These are phyloP conservation scores for Cryptosporidium xiaoi DNA, from an alignment of 169 alveolate genomes.

Conservation along the genomic window DNA sequence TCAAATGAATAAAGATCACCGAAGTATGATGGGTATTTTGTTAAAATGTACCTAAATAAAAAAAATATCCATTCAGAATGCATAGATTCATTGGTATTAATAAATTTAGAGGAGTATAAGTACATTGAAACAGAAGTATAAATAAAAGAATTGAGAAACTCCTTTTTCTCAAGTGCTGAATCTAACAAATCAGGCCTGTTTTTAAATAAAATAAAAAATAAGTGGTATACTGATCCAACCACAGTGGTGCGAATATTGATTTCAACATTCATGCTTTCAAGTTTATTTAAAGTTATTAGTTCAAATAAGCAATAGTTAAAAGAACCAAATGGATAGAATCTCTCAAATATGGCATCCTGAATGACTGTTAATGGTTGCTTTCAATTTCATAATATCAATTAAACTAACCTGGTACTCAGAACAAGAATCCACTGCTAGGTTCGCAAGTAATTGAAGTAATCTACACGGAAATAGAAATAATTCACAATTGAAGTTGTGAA, in stretches of 20 bases:
- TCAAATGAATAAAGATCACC: constrained; percentile 32
- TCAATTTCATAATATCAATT: background rate
- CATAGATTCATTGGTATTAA: background rate
- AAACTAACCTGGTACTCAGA: constrained; percentile 36
- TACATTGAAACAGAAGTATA: constrained; percentile 34
- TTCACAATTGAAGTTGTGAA: background rate
- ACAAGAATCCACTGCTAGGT: constrained; percentile 4
- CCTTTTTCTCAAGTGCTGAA: constrained; percentile 12
- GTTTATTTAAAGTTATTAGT: background rate
- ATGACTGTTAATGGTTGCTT: background rate
- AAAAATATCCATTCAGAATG: constrained; percentile 63
- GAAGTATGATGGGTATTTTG: constrained; percentile 15
- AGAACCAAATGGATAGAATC: constrained; percentile 45
- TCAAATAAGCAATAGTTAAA: constrained; percentile 40
- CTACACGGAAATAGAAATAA: constrained; percentile 19
- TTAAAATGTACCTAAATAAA: constrained; percentile 21
- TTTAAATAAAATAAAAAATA: constrained; percentile 39
- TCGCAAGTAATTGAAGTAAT: constrained; percentile 50
- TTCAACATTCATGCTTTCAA: background rate
- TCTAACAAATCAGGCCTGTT: constrained; percentile 6
- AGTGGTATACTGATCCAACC: constrained; percentile 34
- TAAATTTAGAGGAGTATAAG: background rate
- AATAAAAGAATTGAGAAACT: constrained; percentile 40
- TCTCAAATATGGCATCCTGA: constrained; percentile 26
- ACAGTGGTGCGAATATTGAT: background rate